Base-by-base conservation (phyloP, 2,329 filamentous ascomycete species). In the Cryphonectria nitschkei region DNA sequence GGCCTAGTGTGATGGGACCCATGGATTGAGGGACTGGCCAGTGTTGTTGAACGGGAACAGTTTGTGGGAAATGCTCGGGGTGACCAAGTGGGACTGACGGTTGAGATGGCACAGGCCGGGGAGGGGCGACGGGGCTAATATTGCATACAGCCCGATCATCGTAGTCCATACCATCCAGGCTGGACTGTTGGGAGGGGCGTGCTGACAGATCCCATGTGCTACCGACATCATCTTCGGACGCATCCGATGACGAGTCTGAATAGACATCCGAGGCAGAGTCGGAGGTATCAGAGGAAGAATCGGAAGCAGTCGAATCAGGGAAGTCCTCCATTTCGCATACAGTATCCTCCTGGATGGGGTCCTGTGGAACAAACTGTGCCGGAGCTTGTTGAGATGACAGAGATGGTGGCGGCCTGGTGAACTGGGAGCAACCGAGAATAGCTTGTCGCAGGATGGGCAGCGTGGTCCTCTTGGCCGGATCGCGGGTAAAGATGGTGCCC, bases 401-500 rank as follows among this genome's bases (percentile, higher is more conserved):
- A 0, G 39, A 43, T 22, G 43, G 54, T 32, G 54, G 54, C 3
- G 54, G 69, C 64, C 14, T 69, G 71, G 92, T 97, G 80, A 98
- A 94, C 74, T 86, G 85, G 43, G 90, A 85, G 84, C 95, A 98
- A 74, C 89, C 86, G 76, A 92, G 80, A 79, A 98, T 96, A 79
- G 92, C 85, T 75, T 89, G 86, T 77, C 92, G 90, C 69, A 99
- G 87, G 82, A 97, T 93, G 69, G 89, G 83, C 74, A 99, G 87
- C 70, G 90, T 91, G 78, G 97, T 95, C 80, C 96, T 88, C 79
- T 93, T 89, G 77, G 90, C 87, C 70, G 96, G 95, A 81, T 96
- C 91, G 80, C 90, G 89, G 78, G 95, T 91, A 81, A 99, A 99
- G 77, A 98, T 93, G 78, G 92, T 89, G 75, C 90, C 90, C 76